Evolutionary conservation across 176 grass and related monocot genomes (phyloP), one percentile per base, ranked within the genome.

Genomic region (Bothriochloa decipiens): DNA sequence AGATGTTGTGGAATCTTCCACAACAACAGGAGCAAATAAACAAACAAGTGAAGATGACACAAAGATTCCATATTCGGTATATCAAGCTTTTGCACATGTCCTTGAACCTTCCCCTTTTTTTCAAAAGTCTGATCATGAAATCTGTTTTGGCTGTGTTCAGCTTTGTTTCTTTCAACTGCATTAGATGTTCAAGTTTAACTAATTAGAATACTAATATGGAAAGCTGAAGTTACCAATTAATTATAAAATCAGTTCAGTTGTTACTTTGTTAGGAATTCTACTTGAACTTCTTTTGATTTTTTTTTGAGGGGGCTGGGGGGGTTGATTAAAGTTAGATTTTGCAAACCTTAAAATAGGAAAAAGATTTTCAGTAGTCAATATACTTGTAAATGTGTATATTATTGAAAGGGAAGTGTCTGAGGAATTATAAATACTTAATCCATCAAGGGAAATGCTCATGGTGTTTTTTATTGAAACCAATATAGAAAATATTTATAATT

Each of bases 41-140:
- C 78, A 90, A 33, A 90, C 68, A 20, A 89, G 63, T 84, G 97
- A 99, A 84, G 93, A 96, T 86, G 93, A 94, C 37, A 53, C 87
- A 1, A 96, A 94, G 78, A 86, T 80, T 65, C 62, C 83, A 37
- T 93, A 65, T 71, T 63, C 52, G 80, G 96, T 99, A 96, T 74
- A 67, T 76, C 69, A 22, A n/a, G 18, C 53, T 84, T 81, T 41
- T 35, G 40, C 20, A 25, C 32, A 29, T 72, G 47, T 13, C 25
- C 58, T 61, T 0, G 58, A 61, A n/a, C n/a, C n/a, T n/a, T n/a
- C n/a, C n/a, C n/a, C n/a, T n/a, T 22, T 18, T 42, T 77, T 76
- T 42, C 22, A 29, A n/a, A n/a, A n/a, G 28, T 17, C 20, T 70
- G 20, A 23, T 77, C 25, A 26, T 50, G 65, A 73, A 84, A 58